Conservation (phyloP, 164 flowering plant species). For the Sedum album region DNA sequence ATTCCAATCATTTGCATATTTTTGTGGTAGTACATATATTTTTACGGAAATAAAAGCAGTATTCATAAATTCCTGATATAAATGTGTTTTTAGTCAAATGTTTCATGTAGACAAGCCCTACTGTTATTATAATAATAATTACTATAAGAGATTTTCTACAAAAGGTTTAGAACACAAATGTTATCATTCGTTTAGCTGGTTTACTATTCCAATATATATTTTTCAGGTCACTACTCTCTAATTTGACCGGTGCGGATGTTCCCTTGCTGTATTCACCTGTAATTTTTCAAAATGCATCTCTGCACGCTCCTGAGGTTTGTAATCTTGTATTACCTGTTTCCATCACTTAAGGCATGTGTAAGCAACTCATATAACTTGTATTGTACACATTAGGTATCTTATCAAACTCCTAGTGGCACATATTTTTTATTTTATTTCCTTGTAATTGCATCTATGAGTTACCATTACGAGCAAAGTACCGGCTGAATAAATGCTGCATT, state of each 20-base stretch:
- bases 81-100: too few relatives aligned
- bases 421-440: too few relatives aligned
- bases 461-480: not conserved
- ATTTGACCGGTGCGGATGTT: constrained; percentile 60
- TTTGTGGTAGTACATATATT: not conserved
- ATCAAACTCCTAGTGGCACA: too few relatives aligned
- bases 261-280: constrained; percentile 75
- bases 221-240: constrained; percentile 57
- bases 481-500: not conserved
- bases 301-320: constrained; percentile 77
- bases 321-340: not conserved
- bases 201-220: not conserved
- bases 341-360: not conserved
- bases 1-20: not conserved
- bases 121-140: too few relatives aligned
- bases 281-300: constrained; percentile 77
- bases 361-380: not conserved
- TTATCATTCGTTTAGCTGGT: not conserved
- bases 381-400: not conserved
- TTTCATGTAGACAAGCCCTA: too few relatives aligned
- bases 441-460: too few relatives aligned
- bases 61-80: too few relatives aligned
- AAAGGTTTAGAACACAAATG: too few relatives aligned
- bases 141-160: too few relatives aligned
- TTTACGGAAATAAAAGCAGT: not conserved